phyloP scores from a whole-genome alignment of 345 rosid species.

The Eucalyptus rudis region DNA sequence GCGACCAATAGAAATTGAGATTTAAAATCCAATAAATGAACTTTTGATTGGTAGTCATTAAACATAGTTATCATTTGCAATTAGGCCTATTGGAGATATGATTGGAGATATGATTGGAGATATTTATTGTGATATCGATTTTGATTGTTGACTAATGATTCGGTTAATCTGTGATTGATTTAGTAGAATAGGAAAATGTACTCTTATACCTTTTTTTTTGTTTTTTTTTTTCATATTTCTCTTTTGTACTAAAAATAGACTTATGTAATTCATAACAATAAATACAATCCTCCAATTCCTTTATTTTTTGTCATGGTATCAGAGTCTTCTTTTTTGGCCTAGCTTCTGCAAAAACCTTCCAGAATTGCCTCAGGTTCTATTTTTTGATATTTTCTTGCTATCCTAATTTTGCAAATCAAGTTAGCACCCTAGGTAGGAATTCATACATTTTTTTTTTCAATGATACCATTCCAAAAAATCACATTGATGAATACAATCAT shows the following conservation, averaged over 20 bases:
- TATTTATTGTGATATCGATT: too few species aligned
- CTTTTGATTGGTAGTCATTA: not conserved
- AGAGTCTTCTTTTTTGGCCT: not conserved
- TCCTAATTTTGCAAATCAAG: not conserved
- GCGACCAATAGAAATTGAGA: not conserved
- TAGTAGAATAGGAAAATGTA: not conserved
- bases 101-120: not conserved
- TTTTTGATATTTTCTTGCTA: not conserved
- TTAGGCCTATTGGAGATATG: not conserved
- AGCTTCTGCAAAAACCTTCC: accelerated
- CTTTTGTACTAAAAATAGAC: not conserved
- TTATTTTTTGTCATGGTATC: not conserved
- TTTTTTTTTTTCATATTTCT: not conserved
- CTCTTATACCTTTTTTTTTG: too few species aligned
- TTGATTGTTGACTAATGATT: not conserved
- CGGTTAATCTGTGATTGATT: not conserved
- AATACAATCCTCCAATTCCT: not conserved
- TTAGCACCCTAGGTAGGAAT: not conserved
- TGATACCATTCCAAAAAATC: not conserved
- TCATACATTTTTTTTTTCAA: too few species aligned
- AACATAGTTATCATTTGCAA: not conserved
- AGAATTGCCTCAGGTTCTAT: not conserved
- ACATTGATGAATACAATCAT: accelerated
- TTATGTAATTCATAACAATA: too few species aligned
- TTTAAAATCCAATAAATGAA: not conserved